Conservation (phyloP, 352 stramenopile genomes). For the Pythium plurisporium region DNA sequence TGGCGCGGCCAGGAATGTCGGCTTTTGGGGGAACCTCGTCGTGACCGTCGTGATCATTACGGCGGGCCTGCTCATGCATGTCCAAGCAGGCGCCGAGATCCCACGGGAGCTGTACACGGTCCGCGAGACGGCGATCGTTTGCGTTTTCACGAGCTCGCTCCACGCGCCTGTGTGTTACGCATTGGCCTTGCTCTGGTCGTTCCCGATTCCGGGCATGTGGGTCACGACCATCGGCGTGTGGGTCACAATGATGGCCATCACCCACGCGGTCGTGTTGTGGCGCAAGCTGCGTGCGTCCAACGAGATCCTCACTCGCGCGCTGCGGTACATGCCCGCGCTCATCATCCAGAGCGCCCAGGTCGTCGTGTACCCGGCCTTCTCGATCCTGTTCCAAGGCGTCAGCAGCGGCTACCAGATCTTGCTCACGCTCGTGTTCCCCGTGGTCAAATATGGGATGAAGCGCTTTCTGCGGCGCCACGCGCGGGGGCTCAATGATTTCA, state of each 20-base stretch:
- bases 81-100: background rate
- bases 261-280: constrained; percentile 1
- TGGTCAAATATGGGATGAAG: constrained; percentile 16
- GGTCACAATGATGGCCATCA: background rate
- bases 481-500: constrained; percentile 4
- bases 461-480: background rate
- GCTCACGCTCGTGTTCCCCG: constrained; percentile 11
- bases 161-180: background rate
- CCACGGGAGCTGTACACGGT: background rate
- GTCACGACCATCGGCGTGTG: background rate
- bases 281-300: background rate
- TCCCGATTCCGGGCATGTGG: constrained; percentile 6
- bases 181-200: background rate
- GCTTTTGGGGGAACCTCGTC: constrained; percentile 3
- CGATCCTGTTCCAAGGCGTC: constrained; percentile 6
- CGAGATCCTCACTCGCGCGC: no score
- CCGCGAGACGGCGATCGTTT: background rate
- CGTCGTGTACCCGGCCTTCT: constrained; percentile 15
- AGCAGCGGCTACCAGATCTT: background rate
- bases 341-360: constrained; percentile 3
- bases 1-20: background rate
- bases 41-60: background rate
- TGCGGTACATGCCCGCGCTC: background rate
- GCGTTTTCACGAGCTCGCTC: background rate
- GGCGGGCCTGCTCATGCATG: background rate